Conservation (phyloP, 305 asterid species). For the Fraxinus greggii region DNA sequence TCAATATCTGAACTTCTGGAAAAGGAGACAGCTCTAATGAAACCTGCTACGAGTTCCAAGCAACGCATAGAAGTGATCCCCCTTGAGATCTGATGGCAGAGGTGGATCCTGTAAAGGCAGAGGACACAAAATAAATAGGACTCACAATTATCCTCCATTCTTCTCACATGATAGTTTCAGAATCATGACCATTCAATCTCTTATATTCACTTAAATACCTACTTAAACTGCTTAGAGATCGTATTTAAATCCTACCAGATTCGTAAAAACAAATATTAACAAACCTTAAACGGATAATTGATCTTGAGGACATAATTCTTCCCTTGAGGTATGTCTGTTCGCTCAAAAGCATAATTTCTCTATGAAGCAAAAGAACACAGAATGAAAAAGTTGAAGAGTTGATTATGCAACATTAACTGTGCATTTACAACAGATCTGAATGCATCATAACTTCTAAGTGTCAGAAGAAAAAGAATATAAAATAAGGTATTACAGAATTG, state of each 20-base stretch:
- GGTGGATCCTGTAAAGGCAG: constrained; percentile 65
- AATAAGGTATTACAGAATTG: too few relatives aligned
- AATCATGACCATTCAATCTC: constrained; percentile 17
- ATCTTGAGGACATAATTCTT: constrained; percentile 83
- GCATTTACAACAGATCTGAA: too few relatives aligned
- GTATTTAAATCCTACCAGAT: constrained; percentile 2
- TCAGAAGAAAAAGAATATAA: too few relatives aligned
- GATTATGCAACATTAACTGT: constrained; percentile 3
- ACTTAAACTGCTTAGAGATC: neutral
- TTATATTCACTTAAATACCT: neutral
- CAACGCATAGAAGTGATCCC: constrained; percentile 69
- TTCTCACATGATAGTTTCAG: constrained; percentile 15
- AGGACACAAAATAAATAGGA: constrained; percentile 21
- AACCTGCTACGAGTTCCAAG: constrained; percentile 95
- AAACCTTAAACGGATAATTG: constrained; percentile 75
- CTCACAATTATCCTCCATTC: constrained; percentile 2
- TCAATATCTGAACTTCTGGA: neutral
- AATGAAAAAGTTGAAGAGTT: constrained; percentile 13
- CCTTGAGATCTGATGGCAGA: constrained; percentile 85
- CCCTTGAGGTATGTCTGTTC: constrained; percentile 75
- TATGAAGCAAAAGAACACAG: constrained; percentile 25
- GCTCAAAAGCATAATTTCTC: constrained; percentile 95
- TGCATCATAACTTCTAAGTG: too few relatives aligned
- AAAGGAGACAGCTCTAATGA: constrained; percentile 14
- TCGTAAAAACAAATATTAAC: neutral